phyloP scores from a whole-genome alignment of 164 flowering plant species.

The Vitis rupestris region DNA sequence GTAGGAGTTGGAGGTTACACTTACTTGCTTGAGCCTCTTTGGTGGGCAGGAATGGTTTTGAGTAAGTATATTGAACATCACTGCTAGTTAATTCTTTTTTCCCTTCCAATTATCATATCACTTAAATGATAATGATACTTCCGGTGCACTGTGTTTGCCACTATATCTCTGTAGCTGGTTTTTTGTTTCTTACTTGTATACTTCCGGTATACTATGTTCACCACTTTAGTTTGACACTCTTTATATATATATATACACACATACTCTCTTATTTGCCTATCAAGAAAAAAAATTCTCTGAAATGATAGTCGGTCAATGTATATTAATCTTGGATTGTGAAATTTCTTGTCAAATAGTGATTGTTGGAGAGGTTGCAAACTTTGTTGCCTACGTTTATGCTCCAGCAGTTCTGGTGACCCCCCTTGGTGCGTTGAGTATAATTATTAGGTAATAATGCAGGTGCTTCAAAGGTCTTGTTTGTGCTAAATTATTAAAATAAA shows the following conservation, averaged over 20 bases:
- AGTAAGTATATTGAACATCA: conserved; percentile 42
- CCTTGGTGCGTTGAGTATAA: conserved; percentile 90
- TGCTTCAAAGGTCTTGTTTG: neutral
- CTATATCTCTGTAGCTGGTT: no score
- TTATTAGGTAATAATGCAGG: conserved; percentile 55
- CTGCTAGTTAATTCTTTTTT: no score
- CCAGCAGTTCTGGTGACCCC: conserved; percentile 95
- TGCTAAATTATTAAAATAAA: neutral
- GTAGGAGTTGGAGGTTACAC: conserved; percentile 84
- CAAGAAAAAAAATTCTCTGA: neutral
- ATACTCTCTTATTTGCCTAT: no score
- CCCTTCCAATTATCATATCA: no score
- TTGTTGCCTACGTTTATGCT: conserved; percentile 88
- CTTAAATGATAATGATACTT: no score
- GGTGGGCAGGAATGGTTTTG: conserved; percentile 95
- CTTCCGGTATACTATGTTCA: no score
- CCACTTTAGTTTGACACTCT: no score
- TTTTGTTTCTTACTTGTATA: no score
- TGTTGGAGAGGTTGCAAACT: conserved; percentile 88
- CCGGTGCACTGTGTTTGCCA: no score
- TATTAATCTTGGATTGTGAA: neutral
- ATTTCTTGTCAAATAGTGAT: conserved; percentile 57
- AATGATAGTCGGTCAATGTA: conserved; percentile 2
- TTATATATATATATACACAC: no score
- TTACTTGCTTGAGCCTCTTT: conserved; percentile 83